phyloP scores from a whole-genome alignment of 768 basidiomycete genomes.

The Krasilnikovozyma curviuscula region DNA sequence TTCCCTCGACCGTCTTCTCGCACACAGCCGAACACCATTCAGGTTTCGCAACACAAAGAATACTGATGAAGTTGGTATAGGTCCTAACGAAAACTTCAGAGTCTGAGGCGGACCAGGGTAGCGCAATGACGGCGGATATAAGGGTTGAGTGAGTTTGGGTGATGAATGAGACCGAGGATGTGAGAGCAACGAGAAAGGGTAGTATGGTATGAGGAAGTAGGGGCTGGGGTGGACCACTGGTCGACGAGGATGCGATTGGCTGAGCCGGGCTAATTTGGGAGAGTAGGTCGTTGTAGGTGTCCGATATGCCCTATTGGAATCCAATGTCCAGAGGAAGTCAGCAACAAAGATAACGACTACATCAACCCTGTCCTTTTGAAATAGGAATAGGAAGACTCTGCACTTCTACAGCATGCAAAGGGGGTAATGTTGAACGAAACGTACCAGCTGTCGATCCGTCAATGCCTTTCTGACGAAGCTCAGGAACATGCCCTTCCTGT shows the following conservation, averaged over 20 bases:
- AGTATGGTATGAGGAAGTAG: slow-evolving; percentile 28
- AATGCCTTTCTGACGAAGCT: slow-evolving; percentile 26
- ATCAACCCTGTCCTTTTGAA: background rate
- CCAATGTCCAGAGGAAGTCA: background rate
- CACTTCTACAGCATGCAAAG: background rate
- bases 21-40: slow-evolving; percentile 78
- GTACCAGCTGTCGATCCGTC: slow-evolving; percentile 16
- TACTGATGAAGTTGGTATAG: slow-evolving; percentile 73
- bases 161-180: slow-evolving; percentile 77
- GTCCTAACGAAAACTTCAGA: slow-evolving; percentile 67
- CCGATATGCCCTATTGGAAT: slow-evolving; percentile 41
- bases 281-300: slow-evolving; percentile 73
- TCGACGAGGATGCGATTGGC: slow-evolving; percentile 24
- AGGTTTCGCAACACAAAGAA: slow-evolving; percentile 74
- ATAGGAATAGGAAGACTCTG: background rate
- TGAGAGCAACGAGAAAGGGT: slow-evolving; percentile 52
- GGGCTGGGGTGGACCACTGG: background rate
- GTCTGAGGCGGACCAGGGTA: slow-evolving; percentile 78
- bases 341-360: background rate
- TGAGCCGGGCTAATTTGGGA: slow-evolving; percentile 43
- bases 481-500: slow-evolving; percentile 25
- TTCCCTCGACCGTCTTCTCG: slow-evolving; percentile 58
- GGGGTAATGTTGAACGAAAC: slow-evolving; percentile 1
- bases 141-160: slow-evolving; percentile 54
- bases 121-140: slow-evolving; percentile 62